Evolutionary conservation across 768 basidiomycete species (phyloP), one percentile per base, ranked within the genome.

Genomic region (Lactifluus pinguis): DNA sequence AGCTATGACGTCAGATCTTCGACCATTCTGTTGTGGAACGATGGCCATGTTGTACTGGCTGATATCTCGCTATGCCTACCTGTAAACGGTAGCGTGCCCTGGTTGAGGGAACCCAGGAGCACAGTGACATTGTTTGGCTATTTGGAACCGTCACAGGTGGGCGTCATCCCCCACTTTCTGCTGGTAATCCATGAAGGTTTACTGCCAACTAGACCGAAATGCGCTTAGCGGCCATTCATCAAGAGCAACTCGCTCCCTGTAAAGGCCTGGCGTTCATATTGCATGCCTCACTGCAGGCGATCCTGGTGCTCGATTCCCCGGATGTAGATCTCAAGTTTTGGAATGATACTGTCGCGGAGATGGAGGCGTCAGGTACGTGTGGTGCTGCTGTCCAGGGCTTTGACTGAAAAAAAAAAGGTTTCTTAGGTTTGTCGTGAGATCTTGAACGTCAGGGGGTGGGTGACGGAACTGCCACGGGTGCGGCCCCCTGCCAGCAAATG

Each of bases 291-390:
- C 36, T 66, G 45, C 65, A 66, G 49, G 65, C 65, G 21, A 66
- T 66, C 57, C 53, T 66, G 36, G 63, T 54, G 39, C 25, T 65
- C 32, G 60, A 65, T 57, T 54, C 63, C 25, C 65, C 65, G 49
- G 56, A 65, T 50, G 53, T 66, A 15, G 63, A 66, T 21, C 48
- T 66, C 30, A 30, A 41, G 38, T 36, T 49, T 49, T 66, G 65
- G 65, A 62, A 62, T 49, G 60, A 32, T 25, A 62, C 65, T 4
- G 57, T 66, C 51, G 63, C 59, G 64, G 59, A 66, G 56, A 66
- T 66, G 63, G 59, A 61, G 60, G 54, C 53, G 39, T 47, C 57
- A 30, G 65, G 65, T 64, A 42, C 55, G 57, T 55, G 36, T 25
- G 11, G 45, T 21, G 10, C 45, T 21, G 45, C 41, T 51, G 25